A percentile compares a stretch with the other conserved stretches of the same genome.
phyloP scores from a whole-genome alignment of 1,284 basidiomycete species.

The Ustilago shanxiensis region DNA sequence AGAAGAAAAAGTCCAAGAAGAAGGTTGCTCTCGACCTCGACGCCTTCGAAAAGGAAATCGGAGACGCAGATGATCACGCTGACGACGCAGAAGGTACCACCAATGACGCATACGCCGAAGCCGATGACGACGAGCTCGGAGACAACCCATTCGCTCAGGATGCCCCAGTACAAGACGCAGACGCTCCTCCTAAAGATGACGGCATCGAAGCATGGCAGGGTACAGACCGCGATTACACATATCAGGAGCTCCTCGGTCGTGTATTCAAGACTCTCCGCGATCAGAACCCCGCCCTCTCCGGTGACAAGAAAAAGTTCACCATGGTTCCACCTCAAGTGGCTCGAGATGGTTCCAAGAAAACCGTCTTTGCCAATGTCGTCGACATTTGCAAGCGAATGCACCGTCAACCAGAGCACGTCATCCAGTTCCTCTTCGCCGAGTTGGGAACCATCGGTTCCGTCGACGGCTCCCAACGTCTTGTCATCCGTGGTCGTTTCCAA shows the following conservation, averaged over 20 bases:
- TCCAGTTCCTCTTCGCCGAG: slow-evolving; percentile 96
- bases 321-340: slow-evolving; percentile 96
- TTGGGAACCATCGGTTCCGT: slow-evolving; percentile 97
- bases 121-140: slow-evolving; percentile 65
- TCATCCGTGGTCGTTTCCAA: slow-evolving; percentile 98
- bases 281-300: slow-evolving; percentile 88
- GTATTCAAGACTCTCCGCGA: slow-evolving; percentile 93
- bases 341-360: slow-evolving; percentile 94
- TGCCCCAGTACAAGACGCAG: slow-evolving; percentile 47
- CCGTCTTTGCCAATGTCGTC: slow-evolving; percentile 93
- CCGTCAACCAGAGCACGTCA: slow-evolving; percentile 98
- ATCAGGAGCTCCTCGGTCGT: slow-evolving; percentile 92
- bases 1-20: slow-evolving; percentile 72
- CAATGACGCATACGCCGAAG: slow-evolving; percentile 76
- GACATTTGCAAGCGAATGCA: slow-evolving; percentile 99
- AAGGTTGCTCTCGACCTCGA: slow-evolving; percentile 70
- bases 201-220: slow-evolving; percentile 78
- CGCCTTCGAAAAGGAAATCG: slow-evolving; percentile 70
- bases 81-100: slow-evolving; percentile 34
- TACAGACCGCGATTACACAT: slow-evolving; percentile 93
- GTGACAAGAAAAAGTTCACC: slow-evolving; percentile 87
- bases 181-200: slow-evolving; percentile 36
- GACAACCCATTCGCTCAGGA: slow-evolving; percentile 63
- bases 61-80: slow-evolving; percentile 72
- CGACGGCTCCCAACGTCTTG: slow-evolving; percentile 89